Evolutionary conservation across 441 rosid species (phyloP).

Genomic region (Biscutella laevigata): DNA sequence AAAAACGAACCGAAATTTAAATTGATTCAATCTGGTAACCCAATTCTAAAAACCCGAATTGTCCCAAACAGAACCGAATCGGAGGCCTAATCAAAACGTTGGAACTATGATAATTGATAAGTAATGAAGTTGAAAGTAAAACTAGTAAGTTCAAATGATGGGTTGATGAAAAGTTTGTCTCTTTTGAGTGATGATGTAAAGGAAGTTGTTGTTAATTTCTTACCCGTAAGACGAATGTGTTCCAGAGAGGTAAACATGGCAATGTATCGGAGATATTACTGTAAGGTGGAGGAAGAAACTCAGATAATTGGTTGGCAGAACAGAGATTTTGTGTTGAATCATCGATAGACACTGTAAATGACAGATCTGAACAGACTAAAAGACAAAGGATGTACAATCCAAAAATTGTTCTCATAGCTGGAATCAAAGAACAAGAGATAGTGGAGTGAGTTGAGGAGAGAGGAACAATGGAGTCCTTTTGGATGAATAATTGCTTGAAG

Average conservation of each 20-base stretch:
- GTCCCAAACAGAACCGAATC: too few relatives aligned
- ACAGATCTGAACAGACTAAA: constrained; percentile 15
- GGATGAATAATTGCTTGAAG: constrained; percentile 38
- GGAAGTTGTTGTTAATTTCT: constrained; percentile 4
- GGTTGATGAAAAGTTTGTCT: background rate
- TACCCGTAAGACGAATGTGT: constrained; percentile 72
- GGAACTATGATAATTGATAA: too few relatives aligned
- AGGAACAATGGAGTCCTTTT: constrained; percentile 34
- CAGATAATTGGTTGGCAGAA: constrained; percentile 33
- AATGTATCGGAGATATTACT: constrained; percentile 45
- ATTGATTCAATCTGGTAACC: too few relatives aligned
- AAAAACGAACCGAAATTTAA: too few relatives aligned
- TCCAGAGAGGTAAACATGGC: constrained; percentile 69
- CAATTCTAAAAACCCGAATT: too few relatives aligned
- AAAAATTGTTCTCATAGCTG: constrained; percentile 12
- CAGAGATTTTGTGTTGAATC: constrained; percentile 38
- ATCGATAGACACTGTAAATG: constrained; percentile 8
- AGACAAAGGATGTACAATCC: constrained; percentile 30
- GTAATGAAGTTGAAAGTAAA: too few relatives aligned
- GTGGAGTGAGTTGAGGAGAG: constrained; percentile 17
- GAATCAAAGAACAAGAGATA: constrained; percentile 20
- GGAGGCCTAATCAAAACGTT: too few relatives aligned
- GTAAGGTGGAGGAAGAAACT: constrained; percentile 77
- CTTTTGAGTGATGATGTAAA: background rate
- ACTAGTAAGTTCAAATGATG: background rate